Percentiles rank a stretch among this genome's conserved stretches.
Evolutionary conservation across 2,329 filamentous ascomycete genomes (phyloP).

Genomic region (Aureobasidium uvarum): DNA sequence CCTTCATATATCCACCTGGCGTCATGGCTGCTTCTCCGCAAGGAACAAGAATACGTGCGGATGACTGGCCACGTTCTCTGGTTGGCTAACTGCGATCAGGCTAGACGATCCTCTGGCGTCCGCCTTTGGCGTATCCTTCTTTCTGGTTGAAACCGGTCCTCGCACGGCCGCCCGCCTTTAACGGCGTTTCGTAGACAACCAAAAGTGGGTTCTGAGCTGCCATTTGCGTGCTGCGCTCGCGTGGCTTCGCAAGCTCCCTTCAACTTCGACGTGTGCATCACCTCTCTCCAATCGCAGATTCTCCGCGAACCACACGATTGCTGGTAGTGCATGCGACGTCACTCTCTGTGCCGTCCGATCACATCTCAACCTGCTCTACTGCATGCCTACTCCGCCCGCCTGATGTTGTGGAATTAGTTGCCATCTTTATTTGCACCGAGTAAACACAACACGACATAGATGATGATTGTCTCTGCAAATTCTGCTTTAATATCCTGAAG

Average conservation of each 20-base stretch:
- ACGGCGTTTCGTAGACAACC: conserved; percentile 26
- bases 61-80: conserved; percentile 5
- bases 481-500: conserved; percentile 23
- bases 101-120: conserved; percentile 27
- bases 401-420: background rate
- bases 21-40: conserved; percentile 24
- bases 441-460: conserved; percentile 13
- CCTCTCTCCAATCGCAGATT: conserved; percentile 24
- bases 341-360: conserved; percentile 20
- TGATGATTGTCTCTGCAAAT: conserved; percentile 19
- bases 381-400: conserved; percentile 5
- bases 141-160: conserved; percentile 24
- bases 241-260: conserved; percentile 25
- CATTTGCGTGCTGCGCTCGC: conserved; percentile 27
- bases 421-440: background rate
- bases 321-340: conserved; percentile 20
- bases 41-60: conserved; percentile 25
- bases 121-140: conserved; percentile 23
- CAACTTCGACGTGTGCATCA: conserved; percentile 23
- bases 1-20: conserved; percentile 23
- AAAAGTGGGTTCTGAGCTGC: conserved; percentile 24
- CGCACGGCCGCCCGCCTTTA: conserved; percentile 22
- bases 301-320: conserved; percentile 22
- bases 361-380: conserved; percentile 14
- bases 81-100: conserved; percentile 24